A percentile compares a stretch with the other conserved stretches of the same genome.
Evolutionary conservation across 208 protist genomes (phyloP).

Genomic region (Porcisia hertigi): DNA sequence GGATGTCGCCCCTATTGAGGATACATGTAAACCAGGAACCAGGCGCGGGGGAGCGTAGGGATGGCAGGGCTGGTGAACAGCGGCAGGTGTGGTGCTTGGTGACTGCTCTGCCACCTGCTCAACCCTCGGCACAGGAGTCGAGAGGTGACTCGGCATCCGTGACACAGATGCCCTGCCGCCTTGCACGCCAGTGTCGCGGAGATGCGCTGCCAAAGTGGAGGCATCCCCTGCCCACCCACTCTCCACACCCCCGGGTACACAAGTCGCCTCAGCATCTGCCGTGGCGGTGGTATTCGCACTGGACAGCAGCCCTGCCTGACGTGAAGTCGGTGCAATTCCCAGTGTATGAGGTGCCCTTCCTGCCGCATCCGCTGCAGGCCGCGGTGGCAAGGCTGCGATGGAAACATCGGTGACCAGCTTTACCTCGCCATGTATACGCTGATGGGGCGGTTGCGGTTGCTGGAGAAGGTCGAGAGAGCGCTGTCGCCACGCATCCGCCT

Average conservation of each 20-base stretch:
- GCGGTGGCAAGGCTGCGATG: constrained; percentile 5
- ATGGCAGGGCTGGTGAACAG: background rate
- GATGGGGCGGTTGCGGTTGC: constrained; percentile 14
- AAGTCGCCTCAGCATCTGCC: background rate
- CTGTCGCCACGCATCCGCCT: constrained; percentile 50
- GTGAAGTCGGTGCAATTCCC: background rate
- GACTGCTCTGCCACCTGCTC: background rate
- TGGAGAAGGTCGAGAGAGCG: constrained; percentile 43
- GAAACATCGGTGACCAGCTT: background rate
- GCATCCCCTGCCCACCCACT: background rate
- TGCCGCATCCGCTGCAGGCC: background rate
- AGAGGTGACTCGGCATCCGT: background rate
- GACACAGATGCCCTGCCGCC: background rate
- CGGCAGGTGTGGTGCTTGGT: background rate
- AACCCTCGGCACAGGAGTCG: background rate
- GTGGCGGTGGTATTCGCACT: background rate
- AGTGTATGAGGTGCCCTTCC: background rate
- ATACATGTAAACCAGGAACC: background rate
- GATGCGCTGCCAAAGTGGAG: background rate
- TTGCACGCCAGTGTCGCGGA: background rate
- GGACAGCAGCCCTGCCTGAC: background rate
- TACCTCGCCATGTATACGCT: background rate
- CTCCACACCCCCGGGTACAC: background rate
- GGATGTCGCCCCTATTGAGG: background rate
- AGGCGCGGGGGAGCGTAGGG: constrained; percentile 1